A percentile compares a stretch with the other conserved stretches of the same genome.
Evolutionary conservation across 108 stramenopile species (phyloP).

Genomic region (Tribonema minus): DNA sequence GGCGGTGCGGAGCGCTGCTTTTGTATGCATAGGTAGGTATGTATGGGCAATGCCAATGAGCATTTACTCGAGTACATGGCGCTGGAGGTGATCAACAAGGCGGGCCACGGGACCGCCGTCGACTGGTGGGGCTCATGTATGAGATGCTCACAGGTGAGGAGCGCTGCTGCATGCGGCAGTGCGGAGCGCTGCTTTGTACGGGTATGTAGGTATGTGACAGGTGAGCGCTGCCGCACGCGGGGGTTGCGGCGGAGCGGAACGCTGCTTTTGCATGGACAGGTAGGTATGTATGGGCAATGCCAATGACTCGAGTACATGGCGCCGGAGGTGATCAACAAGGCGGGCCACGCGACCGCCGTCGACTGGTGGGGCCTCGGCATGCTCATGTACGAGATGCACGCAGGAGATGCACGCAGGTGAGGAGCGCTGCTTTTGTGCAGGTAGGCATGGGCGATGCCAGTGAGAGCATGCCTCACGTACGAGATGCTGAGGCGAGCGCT

Average conservation of each 20-base stretch:
- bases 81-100: slow-evolving; percentile 72
- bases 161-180: too few relatives aligned
- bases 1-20: not conserved
- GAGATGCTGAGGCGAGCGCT: too few relatives aligned
- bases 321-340: slow-evolving; percentile 72
- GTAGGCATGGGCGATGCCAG: not conserved
- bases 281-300: too few relatives aligned
- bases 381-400: slow-evolving; percentile 93
- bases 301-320: slow-evolving; percentile 99
- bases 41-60: not conserved
- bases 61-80: slow-evolving; percentile 90
- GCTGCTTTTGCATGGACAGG: too few relatives aligned
- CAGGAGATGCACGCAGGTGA: slow-evolving; percentile 45
- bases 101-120: slow-evolving; percentile 54
- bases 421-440: not conserved
- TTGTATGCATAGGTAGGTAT: not conserved
- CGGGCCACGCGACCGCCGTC: slow-evolving; percentile 53
- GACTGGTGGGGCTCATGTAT: slow-evolving; percentile 66
- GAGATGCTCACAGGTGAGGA: too few relatives aligned
- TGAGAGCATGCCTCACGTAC: not conserved
- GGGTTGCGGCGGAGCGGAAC: too few relatives aligned
- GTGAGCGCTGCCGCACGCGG: too few relatives aligned
- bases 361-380: slow-evolving; percentile 90
- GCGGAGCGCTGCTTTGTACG: too few relatives aligned
- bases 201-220: too few relatives aligned